phyloP scores from a whole-genome alignment of 768 basidiomycete species.

The Phallus indusiatus region DNA sequence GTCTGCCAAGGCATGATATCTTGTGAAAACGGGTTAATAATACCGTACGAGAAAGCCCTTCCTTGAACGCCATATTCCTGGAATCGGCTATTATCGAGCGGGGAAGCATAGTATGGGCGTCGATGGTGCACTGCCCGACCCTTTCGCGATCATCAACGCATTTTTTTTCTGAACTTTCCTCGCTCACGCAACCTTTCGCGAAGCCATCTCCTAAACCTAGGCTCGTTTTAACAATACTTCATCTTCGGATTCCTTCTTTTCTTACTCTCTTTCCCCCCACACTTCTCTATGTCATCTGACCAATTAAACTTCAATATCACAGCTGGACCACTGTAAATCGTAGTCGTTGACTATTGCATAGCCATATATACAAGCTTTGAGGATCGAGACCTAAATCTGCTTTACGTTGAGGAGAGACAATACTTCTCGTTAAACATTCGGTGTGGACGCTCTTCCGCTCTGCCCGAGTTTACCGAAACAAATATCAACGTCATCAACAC shows the following conservation, averaged over 20 bases:
- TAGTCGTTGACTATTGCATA: no score
- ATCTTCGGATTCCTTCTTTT: neutral
- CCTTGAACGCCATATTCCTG: neutral
- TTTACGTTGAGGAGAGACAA: no score
- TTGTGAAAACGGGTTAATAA: no score
- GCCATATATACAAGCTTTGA: no score
- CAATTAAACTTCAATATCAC: neutral
- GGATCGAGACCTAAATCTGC: no score
- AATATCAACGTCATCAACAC: neutral
- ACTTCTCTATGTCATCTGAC: neutral
- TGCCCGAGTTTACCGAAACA: neutral
- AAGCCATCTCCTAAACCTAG: neutral
- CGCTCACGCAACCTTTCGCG: neutral
- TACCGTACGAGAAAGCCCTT: neutral
- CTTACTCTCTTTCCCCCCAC: neutral
- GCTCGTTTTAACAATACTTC: neutral
- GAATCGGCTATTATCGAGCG: neutral
- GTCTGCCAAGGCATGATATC: no score
- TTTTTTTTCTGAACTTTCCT: neutral
- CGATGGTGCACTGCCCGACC: slow-evolving; percentile 2
- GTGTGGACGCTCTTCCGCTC: neutral
- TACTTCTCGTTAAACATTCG: neutral
- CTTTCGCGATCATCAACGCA: neutral
- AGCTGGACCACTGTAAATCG: no score
- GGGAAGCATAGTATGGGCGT: neutral